These are phyloP conservation scores for Fusarium dlaminii DNA, from an alignment of 2,329 filamentous ascomycete species.

Conservation along the genomic window DNA sequence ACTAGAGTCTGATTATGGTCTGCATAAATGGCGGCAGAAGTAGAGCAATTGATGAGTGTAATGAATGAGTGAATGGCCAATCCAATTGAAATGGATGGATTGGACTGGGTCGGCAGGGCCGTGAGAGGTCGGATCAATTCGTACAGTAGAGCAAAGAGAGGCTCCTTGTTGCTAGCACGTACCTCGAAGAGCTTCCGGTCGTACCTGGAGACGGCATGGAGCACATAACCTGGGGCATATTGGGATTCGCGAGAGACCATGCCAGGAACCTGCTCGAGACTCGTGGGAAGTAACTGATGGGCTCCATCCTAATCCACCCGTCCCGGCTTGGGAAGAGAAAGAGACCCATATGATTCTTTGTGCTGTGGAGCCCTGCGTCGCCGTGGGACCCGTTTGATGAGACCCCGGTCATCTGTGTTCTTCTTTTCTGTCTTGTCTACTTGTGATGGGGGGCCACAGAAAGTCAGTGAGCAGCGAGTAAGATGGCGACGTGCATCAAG, in stretches of 20 bases:
- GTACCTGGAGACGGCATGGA: constrained; percentile 37
- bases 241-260: constrained; percentile 36
- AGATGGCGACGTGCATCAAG: constrained; percentile 11
- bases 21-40: constrained; percentile 22
- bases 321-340: constrained; percentile 27
- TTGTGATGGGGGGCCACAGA: constrained; percentile 25
- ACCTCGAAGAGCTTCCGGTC: constrained; percentile 37
- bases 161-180: constrained; percentile 34
- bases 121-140: constrained; percentile 41
- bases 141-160: constrained; percentile 32
- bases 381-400: constrained; percentile 36
- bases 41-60: constrained; percentile 17
- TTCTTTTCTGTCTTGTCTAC: constrained; percentile 24
- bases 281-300: constrained; percentile 34
- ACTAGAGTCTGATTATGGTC: not conserved
- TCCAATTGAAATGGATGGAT: not conserved
- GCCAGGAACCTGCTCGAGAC: constrained; percentile 33
- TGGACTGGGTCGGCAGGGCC: constrained; percentile 32
- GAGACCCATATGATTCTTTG: constrained; percentile 28
- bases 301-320: constrained; percentile 32
- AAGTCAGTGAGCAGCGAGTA: constrained; percentile 23
- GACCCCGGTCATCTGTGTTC: constrained; percentile 28
- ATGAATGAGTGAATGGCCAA: constrained; percentile 15
- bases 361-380: constrained; percentile 28
- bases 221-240: constrained; percentile 37